Percentiles rank a stretch among this genome's conserved stretches.
These are phyloP conservation scores for Colletotrichum tanaceti DNA, from an alignment of 2,329 filamentous ascomycete genomes.

Conservation along the genomic window DNA sequence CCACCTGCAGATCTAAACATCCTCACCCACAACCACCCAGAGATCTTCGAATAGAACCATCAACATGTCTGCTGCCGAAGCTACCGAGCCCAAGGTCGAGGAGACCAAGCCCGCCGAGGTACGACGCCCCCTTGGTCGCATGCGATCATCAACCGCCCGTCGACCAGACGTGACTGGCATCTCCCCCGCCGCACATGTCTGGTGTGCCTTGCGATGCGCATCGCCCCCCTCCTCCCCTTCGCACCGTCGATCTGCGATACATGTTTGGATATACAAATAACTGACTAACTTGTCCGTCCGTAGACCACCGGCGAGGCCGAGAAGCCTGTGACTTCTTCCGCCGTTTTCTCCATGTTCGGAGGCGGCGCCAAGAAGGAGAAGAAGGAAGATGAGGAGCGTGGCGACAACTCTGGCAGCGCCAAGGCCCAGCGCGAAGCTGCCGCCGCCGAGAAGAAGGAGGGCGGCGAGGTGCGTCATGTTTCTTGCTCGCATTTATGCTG, in stretches of 20 bases:
- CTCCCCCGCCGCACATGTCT: constrained; percentile 1
- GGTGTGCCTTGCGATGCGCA: neutral
- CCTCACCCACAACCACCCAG: constrained; percentile 10
- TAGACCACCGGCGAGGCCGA: constrained; percentile 44
- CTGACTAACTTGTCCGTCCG: constrained; percentile 21
- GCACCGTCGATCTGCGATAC: neutral
- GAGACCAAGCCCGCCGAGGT: constrained; percentile 54
- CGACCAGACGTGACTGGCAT: neutral
- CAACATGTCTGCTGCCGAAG: constrained; percentile 63
- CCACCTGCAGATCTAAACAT: constrained; percentile 27
- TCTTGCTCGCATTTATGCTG: neutral
- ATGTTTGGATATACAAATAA: neutral
- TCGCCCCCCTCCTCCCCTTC: neutral
- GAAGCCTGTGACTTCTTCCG: constrained; percentile 66
- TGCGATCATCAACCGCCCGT: constrained; percentile 10
- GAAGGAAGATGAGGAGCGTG: constrained; percentile 85
- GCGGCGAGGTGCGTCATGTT: constrained; percentile 60
- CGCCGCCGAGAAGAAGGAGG: constrained; percentile 65
- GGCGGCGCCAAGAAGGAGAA: constrained; percentile 97
- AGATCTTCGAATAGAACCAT: constrained; percentile 23
- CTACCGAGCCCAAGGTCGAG: constrained; percentile 66
- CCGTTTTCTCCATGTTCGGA: constrained; percentile 98
- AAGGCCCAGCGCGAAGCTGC: constrained; percentile 79
- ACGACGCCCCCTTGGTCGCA: constrained; percentile 32
- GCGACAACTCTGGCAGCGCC: constrained; percentile 89